Evolutionary conservation across 2,329 filamentous ascomycete genomes (phyloP).

Genomic region (Fonsecaea erecta): DNA sequence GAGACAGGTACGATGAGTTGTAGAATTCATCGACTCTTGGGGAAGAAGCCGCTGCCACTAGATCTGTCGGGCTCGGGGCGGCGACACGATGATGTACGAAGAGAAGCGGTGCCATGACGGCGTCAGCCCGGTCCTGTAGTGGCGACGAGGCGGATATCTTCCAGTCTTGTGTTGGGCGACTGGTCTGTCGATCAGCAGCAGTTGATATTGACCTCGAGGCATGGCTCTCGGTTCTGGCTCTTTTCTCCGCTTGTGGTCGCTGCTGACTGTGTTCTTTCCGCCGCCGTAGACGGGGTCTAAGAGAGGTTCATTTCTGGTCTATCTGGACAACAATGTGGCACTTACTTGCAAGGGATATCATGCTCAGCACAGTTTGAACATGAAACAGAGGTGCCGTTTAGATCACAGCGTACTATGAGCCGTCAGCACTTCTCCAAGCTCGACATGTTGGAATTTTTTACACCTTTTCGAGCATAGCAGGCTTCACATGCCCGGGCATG

Average conservation of each 20-base stretch:
- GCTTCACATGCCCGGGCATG: conserved; percentile 19
- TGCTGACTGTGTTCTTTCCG: not conserved
- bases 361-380: conserved; percentile 22
- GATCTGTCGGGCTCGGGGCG: conserved; percentile 11
- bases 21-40: conserved; percentile 24
- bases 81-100: conserved; percentile 17
- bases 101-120: conserved; percentile 6
- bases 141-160: not conserved
- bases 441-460: not conserved
- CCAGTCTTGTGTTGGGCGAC: not conserved
- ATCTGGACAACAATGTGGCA: conserved; percentile 3
- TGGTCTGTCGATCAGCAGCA: not conserved
- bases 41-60: conserved; percentile 15
- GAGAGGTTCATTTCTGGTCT: conserved; percentile 8
- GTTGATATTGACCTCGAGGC: not conserved
- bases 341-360: conserved; percentile 19
- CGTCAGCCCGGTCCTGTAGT: not conserved
- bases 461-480: conserved; percentile 21
- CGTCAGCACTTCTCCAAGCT: not conserved
- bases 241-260: conserved; percentile 3
- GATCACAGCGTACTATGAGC: conserved; percentile 15
- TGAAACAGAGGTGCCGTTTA: not conserved
- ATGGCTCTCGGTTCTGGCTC: not conserved
- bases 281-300: conserved; percentile 10
- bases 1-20: conserved; percentile 26